Evolutionary conservation across 345 rosid genomes (phyloP), one percentile per base, ranked within the genome.

Genomic region (Gossypium australe): DNA sequence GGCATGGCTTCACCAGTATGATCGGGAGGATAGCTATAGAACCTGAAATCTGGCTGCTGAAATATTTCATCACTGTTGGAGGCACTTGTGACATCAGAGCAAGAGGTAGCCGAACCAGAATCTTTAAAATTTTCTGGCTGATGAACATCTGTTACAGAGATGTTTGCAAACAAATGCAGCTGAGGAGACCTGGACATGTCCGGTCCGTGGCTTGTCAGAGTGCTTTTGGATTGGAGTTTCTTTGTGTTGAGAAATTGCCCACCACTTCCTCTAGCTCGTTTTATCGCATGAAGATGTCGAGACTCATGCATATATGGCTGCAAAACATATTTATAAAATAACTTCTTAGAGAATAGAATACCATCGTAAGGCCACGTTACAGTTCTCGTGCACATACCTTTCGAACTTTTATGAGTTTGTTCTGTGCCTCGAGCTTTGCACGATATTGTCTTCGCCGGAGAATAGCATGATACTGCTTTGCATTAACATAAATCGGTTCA

Each of bases 291-390:
- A 68, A 81, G 80, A 79, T 94, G 98, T 49, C 98, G 87, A 73
- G 98, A 92, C 82, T 94, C 94, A 0, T 92, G 98, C 72, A 94
- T 92, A 78, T 94, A 94, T 0, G 90, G 95, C 95, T 94, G 87
- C 82, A 80, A 18, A 53, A n/a, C 56, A 52, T 34, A 34, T 60
- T 67, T 61, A 27, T 16, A 59, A 44, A 18, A 63, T 6, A 41
- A 55, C 13, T 13, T 49, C 9, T 29, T n/a, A 64, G 24, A 57
- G 9, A 55, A 76, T 11, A 62, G 4, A 41, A 76, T 11, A 62
- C 22, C 71, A 27, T 16, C 2, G 43, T 12, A 24, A 34, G 17
- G 52, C 22, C 27, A 38, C 47, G 7, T 48, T 20, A 71, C 68
- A 67, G 25, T 57, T 53, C 45, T 63, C 3, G 56, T 24, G 41